Evolutionary conservation across 1,139 yeast species (phyloP).

Genomic region (Groenewaldozyma auringiensis): DNA sequence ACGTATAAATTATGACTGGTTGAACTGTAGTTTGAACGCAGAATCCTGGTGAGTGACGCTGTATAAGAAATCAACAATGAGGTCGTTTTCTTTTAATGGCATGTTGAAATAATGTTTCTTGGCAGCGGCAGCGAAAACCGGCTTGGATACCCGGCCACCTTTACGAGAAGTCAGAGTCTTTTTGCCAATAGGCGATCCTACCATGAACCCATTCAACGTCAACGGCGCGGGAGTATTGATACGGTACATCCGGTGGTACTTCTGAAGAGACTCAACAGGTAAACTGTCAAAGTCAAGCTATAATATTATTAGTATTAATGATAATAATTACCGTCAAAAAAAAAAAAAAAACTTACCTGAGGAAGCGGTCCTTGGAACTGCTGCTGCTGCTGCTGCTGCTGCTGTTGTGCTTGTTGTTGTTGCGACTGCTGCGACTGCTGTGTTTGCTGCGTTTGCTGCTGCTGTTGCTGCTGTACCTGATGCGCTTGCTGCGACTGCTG

Average conservation of each 20-base stretch:
- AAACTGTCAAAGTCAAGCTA: constrained; percentile 50
- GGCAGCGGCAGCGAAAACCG: constrained; percentile 47
- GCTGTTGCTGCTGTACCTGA: constrained; percentile 4
- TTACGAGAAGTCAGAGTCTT: constrained; percentile 45
- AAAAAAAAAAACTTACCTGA: not conserved
- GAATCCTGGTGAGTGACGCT: constrained; percentile 57
- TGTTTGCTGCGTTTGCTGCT: not conserved
- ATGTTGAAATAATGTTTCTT: constrained; percentile 57
- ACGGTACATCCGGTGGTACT: constrained; percentile 48
- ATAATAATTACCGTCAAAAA: not conserved
- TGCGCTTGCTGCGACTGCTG: not conserved
- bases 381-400: not conserved
- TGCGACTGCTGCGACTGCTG: not conserved
- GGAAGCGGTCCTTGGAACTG: not conserved
- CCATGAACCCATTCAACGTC: constrained; percentile 52
- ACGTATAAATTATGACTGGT: no score
- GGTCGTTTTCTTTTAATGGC: constrained; percentile 68
- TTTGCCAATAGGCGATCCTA: constrained; percentile 58
- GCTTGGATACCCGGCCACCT: constrained; percentile 42
- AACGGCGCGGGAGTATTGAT: constrained; percentile 43
- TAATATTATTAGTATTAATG: not conserved
- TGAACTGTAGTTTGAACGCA: constrained; percentile 33
- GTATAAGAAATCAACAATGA: constrained; percentile 70
- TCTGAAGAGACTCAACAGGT: constrained; percentile 47
- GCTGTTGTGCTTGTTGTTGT: not conserved